A percentile compares a stretch with the other conserved stretches of the same genome.
Conservation (phyloP, 371 early-diverging fungal species). For the Choanephora cucurbitarum region DNA sequence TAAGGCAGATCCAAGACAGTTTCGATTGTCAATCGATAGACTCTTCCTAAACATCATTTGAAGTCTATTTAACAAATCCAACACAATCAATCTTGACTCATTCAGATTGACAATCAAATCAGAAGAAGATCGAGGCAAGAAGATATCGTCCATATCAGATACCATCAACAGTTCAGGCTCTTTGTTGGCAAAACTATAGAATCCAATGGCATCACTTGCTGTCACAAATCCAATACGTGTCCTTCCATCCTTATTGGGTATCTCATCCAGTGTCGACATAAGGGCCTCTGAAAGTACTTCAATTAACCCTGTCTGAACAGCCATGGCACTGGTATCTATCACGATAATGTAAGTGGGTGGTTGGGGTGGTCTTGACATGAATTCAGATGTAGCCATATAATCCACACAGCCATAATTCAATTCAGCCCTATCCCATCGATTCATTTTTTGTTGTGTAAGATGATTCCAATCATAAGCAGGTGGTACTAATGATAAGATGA, state of each 20-base stretch:
- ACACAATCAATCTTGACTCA: conserved; percentile 61
- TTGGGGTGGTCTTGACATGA: conserved; percentile 82
- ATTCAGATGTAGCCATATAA: conserved; percentile 79
- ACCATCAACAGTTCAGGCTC: conserved; percentile 86
- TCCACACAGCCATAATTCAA: conserved; percentile 76
- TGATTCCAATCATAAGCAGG: conserved; percentile 77
- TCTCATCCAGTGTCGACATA: conserved; percentile 59
- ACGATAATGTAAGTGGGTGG: conserved; percentile 81
- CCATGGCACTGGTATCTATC: conserved; percentile 73
- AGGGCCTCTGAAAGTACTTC: conserved; percentile 59
- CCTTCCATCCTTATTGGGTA: conserved; percentile 80
- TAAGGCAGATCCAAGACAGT: conserved; percentile 72
- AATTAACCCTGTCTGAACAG: conserved; percentile 67
- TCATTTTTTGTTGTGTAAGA: conserved; percentile 59
- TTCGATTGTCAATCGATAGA: conserved; percentile 58
- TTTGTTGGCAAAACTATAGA: conserved; percentile 69
- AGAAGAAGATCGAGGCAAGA: conserved; percentile 66
- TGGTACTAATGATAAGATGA: conserved; percentile 53
- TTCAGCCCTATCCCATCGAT: conserved; percentile 74
- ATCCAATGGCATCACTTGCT: conserved; percentile 73
- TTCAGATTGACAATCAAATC: conserved; percentile 77
- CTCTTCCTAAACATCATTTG: conserved; percentile 33
- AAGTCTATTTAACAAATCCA: conserved; percentile 60
- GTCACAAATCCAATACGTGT: conserved; percentile 79
- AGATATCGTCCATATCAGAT: conserved; percentile 71